Percentiles rank a stretch among this genome's conserved stretches.
Conservation (phyloP, 805 yeast species). For the Jamesozyma jinghongensis region DNA sequence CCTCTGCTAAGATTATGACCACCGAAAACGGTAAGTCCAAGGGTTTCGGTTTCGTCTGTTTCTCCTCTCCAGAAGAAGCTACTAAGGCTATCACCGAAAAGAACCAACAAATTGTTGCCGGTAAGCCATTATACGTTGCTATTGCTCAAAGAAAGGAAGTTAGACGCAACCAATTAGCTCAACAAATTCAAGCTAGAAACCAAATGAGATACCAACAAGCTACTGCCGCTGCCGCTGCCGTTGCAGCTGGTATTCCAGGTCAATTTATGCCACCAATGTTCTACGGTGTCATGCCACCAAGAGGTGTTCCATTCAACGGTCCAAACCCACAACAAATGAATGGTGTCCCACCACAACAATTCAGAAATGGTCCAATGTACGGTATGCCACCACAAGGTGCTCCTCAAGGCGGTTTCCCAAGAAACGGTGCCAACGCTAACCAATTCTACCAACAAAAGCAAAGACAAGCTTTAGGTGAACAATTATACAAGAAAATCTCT, state of each 20-base stretch:
- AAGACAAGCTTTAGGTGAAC: conserved; percentile 97
- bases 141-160: conserved; percentile 98
- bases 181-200: conserved; percentile 96
- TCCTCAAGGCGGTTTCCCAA: conserved; percentile 46
- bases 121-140: conserved; percentile 96
- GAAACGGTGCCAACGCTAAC: conserved; percentile 27
- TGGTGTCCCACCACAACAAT: conserved; percentile 61
- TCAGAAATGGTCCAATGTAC: conserved; percentile 71
- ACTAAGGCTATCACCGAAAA: conserved; percentile 96
- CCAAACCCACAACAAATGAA: conserved; percentile 78
- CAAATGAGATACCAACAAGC: conserved; percentile 98
- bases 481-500: conserved; percentile 84
- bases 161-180: conserved; percentile 93
- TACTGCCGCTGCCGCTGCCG: conserved; percentile 46
- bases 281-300: conserved; percentile 57
- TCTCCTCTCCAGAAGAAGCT: conserved; percentile 97
- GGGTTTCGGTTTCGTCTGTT: conserved; percentile 98
- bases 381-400: conserved; percentile 71
- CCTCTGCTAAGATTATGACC: conserved; percentile 93
- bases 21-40: conserved; percentile 91
- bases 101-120: conserved; percentile 92
- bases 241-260: conserved; percentile 33
- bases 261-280: conserved; percentile 35
- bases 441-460: conserved; percentile 76
- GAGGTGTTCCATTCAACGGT: conserved; percentile 72